Base-by-base conservation (phyloP, 495 filamentous ascomycete genomes). In the Collariella sp. region DNA sequence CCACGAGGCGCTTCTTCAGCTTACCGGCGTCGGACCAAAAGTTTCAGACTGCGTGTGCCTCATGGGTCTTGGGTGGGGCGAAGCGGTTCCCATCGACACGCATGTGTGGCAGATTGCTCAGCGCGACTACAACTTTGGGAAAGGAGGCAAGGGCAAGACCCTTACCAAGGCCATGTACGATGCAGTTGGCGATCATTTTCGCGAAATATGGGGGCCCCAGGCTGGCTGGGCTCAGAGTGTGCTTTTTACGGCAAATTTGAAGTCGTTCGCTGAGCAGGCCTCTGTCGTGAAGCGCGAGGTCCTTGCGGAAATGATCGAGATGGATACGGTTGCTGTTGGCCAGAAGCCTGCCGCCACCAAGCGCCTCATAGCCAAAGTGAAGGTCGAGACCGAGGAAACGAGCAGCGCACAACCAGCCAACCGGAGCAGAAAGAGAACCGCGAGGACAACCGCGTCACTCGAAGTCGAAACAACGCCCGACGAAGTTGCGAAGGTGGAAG, bases 41-140 rank as follows among this genome's bases (percentile, higher is more conserved):
- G 93, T 99, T 5, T 84, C 94, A 4, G 93, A 99, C 66, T 99
- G 93, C 65, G 89, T 97, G 6, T 95, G 86, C 67, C 70, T 99
- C 35, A 95, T 99, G 89, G 95, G 93, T 12, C 72, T 99, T 5
- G 91, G 91, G n/a, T 97, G 94, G 89, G 83, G 86, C 7, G 93
- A 96, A 67, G 81, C 89, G 5, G 89, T 99, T 2, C 93, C 93
- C 1, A 85, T 99, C 26, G 93, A 99, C 70, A 99, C 93, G 3
- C 93, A 99, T 76, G 91, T 98, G 29, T 95, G 90, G 90, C 90
- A 99, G 72, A 96, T 99, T 56, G 93, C 93, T 1, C 88, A 91
- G 64, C 76, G 93, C 42, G 94, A 97, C 67, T 99, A 99, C 69
- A 86, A 84, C 35, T 95, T 97, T 53, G 87, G 88, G 3, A 93